phyloP scores from a whole-genome alignment of 1,284 basidiomycete genomes.

The Ustilago bromivora region DNA sequence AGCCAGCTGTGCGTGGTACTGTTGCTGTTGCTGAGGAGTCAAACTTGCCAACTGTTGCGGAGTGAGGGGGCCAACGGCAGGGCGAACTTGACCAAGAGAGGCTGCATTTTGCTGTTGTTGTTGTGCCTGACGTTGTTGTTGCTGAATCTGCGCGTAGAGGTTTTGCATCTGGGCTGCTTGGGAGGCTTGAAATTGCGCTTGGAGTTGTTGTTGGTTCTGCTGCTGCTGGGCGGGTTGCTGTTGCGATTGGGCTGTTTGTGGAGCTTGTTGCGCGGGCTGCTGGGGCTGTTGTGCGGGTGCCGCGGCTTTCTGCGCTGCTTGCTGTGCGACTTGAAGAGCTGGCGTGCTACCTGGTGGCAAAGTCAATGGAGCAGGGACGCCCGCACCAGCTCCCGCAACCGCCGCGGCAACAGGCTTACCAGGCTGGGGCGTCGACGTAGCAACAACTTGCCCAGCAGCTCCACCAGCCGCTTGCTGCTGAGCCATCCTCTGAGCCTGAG shows the following conservation, averaged over 20 bases:
- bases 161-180: constrained; percentile 52
- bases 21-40: constrained; percentile 46
- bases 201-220: constrained; percentile 26
- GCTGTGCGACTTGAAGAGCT: constrained; percentile 20
- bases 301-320: constrained; percentile 15
- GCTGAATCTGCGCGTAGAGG: constrained; percentile 50
- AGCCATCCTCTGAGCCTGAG: constrained; percentile 48
- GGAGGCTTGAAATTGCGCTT: constrained; percentile 32
- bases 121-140: constrained; percentile 43
- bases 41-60: constrained; percentile 39
- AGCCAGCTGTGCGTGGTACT: constrained; percentile 46
- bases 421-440: constrained; percentile 16
- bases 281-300: constrained; percentile 19
- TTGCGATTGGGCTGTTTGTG: constrained; percentile 3
- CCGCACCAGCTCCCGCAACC: constrained; percentile 5
- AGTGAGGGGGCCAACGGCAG: constrained; percentile 31
- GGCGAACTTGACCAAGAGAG: constrained; percentile 32
- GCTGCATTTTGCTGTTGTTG: constrained; percentile 29
- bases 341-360: constrained; percentile 25
- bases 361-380: constrained; percentile 14
- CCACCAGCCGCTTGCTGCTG: constrained; percentile 34
- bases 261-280: constrained; percentile 27
- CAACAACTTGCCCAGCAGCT: constrained; percentile 5
- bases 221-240: constrained; percentile 24
- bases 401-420: constrained; percentile 20